Conservation (phyloP, 2,329 filamentous ascomycete species). For the Cladophialophora carrionii region DNA sequence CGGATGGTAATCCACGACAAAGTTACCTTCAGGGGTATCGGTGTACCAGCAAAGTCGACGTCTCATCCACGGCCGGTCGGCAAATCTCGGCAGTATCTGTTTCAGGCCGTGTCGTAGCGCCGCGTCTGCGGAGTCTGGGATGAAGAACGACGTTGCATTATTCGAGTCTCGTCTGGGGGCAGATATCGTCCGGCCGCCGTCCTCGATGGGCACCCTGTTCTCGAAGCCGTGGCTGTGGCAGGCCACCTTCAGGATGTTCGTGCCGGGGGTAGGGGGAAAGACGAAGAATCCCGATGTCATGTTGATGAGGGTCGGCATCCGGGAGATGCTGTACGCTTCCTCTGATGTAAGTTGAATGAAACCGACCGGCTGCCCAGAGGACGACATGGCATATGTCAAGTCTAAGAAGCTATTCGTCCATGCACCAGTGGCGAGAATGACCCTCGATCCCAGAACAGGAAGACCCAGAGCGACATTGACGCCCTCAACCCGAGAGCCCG, state of each 20-base stretch:
- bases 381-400: slow-evolving; percentile 71
- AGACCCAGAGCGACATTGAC: slow-evolving; percentile 58
- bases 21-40: slow-evolving; percentile 71
- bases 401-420: slow-evolving; percentile 81
- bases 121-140: slow-evolving; percentile 59
- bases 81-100: slow-evolving; percentile 65
- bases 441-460: slow-evolving; percentile 67
- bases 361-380: slow-evolving; percentile 78
- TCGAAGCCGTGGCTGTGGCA: slow-evolving; percentile 70
- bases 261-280: slow-evolving; percentile 55
- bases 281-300: slow-evolving; percentile 56
- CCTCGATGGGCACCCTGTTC: slow-evolving; percentile 42
- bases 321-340: slow-evolving; percentile 68
- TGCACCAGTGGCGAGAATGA: slow-evolving; percentile 82
- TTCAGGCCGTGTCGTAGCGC: slow-evolving; percentile 64
- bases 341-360: slow-evolving; percentile 74
- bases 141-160: slow-evolving; percentile 46
- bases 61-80: slow-evolving; percentile 61
- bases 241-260: slow-evolving; percentile 66
- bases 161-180: slow-evolving; percentile 45
- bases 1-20: slow-evolving; percentile 71
- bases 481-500: slow-evolving; percentile 56
- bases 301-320: slow-evolving; percentile 65
- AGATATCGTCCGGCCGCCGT: slow-evolving; percentile 39
- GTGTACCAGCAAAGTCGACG: slow-evolving; percentile 75